Percentiles rank a stretch among this genome's conserved stretches.
Evolutionary conservation across 2,329 filamentous ascomycete genomes (phyloP).

Genomic region (Fusarium setosum): DNA sequence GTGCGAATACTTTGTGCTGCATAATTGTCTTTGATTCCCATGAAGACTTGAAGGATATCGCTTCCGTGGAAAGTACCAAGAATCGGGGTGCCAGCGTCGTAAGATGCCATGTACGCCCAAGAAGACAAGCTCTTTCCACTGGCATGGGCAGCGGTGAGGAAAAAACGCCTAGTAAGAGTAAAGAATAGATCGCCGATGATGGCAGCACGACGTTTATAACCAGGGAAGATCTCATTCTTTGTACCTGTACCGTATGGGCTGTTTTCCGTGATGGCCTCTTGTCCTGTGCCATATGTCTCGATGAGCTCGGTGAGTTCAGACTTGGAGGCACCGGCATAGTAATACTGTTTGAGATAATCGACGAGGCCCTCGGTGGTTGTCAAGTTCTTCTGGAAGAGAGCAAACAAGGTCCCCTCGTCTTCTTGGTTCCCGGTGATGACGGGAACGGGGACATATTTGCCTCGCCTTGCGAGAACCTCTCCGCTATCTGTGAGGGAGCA

Average conservation of each 20-base stretch:
- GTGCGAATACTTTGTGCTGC: constrained; percentile 59
- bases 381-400: constrained; percentile 68
- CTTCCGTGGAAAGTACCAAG: constrained; percentile 73
- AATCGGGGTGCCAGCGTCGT: constrained; percentile 68
- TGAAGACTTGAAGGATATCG: constrained; percentile 67
- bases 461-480: constrained; percentile 58
- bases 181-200: constrained; percentile 74
- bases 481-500: constrained; percentile 63
- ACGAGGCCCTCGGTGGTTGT: constrained; percentile 64
- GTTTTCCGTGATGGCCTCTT: constrained; percentile 62
- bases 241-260: constrained; percentile 69
- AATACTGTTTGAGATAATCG: constrained; percentile 62
- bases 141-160: constrained; percentile 56
- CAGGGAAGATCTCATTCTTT: constrained; percentile 71
- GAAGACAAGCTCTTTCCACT: constrained; percentile 58
- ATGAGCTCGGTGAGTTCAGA: constrained; percentile 61
- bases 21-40: constrained; percentile 60
- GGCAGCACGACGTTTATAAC: constrained; percentile 73
- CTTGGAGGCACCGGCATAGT: constrained; percentile 57
- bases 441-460: constrained; percentile 67
- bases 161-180: constrained; percentile 49
- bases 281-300: constrained; percentile 62
- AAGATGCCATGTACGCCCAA: constrained; percentile 72
- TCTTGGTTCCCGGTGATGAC: constrained; percentile 74
- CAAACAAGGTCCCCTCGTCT: constrained; percentile 75